A percentile compares a stretch with the other conserved stretches of the same genome.
phyloP scores from a whole-genome alignment of 1,284 basidiomycete species.

The Naganishia liquefaciens region DNA sequence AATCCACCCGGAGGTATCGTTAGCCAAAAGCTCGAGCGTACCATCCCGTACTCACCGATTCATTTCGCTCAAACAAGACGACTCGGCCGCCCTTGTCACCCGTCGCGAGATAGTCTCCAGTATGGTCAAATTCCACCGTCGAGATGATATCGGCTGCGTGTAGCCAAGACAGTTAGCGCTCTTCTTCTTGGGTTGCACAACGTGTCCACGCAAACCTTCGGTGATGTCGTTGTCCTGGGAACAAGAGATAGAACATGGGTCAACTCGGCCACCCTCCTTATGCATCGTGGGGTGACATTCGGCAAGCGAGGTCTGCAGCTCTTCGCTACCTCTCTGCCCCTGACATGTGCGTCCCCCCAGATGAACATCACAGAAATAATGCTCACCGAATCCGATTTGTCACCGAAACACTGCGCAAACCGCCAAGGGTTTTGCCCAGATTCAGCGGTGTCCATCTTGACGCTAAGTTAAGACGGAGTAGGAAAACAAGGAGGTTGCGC shows the following conservation, averaged over 20 bases:
- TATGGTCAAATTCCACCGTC: constrained; percentile 99
- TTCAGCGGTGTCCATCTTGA: constrained; percentile 24
- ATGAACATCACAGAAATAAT: not conserved
- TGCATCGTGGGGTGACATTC: not conserved
- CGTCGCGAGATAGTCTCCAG: constrained; percentile 98
- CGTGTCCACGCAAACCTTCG: constrained; percentile 67
- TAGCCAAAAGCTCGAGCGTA: not conserved
- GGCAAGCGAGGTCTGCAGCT: not conserved
- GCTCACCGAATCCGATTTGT: constrained; percentile 69
- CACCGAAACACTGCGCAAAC: constrained; percentile 99
- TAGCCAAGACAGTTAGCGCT: not conserved
- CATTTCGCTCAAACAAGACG: constrained; percentile 97
- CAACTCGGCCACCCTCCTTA: not conserved
- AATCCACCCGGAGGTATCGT: not conserved
- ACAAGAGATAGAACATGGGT: not conserved
- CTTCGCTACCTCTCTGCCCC: not conserved
- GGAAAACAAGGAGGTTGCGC: not conserved
- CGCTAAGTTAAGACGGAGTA: constrained; percentile 5
- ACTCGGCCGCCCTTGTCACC: constrained; percentile 99
- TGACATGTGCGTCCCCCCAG: not conserved
- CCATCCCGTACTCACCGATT: constrained; percentile 67
- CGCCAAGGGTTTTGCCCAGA: constrained; percentile 64
- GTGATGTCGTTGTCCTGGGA: constrained; percentile 95
- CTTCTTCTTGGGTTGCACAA: not conserved
- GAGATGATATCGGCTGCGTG: constrained; percentile 92